Evolutionary conservation across 441 rosid genomes (phyloP).

Genomic region (Populus hybrid): DNA sequence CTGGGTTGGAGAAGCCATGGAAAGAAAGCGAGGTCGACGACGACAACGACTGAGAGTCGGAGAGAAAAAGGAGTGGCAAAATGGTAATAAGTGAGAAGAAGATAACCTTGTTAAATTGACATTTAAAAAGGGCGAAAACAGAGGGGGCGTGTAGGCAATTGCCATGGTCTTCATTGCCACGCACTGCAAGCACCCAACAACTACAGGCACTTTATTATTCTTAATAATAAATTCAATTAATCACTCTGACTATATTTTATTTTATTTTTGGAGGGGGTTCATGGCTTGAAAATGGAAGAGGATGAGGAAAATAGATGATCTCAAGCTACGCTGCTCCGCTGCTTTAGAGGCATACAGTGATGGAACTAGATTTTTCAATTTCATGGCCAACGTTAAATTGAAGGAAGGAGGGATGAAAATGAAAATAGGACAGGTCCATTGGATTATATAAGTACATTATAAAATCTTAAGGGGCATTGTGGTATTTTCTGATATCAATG

Average conservation of each 20-base stretch:
- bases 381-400: not conserved
- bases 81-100: conserved; percentile 27
- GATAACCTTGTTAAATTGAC: conserved; percentile 2
- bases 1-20: conserved; percentile 75
- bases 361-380: not conserved
- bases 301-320: not conserved
- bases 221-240: not conserved
- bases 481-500: not conserved
- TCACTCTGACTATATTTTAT: too few species aligned
- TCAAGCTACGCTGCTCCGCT: not conserved
- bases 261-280: not conserved
- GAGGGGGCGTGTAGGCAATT: conserved; percentile 17
- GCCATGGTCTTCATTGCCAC: conserved; percentile 27
- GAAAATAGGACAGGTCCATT: not conserved
- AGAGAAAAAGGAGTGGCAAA: conserved; percentile 27
- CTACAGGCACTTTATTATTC: not conserved
- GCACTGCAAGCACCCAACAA: not conserved
- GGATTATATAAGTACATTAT: not conserved
- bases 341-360: not conserved
- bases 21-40: conserved; percentile 22
- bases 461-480: not conserved
- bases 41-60: conserved; percentile 3
- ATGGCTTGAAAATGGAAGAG: not conserved
- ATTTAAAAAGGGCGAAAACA: conserved; percentile 20
- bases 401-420: not conserved